Base-by-base conservation (phyloP, 257 asterid genomes). In the Nicotiana tomentosiformis region DNA sequence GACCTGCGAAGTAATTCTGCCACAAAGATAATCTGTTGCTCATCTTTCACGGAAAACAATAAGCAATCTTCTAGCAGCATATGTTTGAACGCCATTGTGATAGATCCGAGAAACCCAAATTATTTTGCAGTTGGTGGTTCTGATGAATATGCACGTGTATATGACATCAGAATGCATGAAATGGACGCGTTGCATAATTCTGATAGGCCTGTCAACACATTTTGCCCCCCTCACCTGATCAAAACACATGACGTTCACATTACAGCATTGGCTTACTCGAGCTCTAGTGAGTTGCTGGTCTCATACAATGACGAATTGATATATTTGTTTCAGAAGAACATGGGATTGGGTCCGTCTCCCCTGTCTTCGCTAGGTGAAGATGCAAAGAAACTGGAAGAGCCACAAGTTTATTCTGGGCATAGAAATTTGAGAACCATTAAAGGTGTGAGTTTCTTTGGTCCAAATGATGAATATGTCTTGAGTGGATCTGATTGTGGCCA, bases 401-500 rank as follows among this genome's bases (percentile, higher is more conserved):
- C 88, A 51, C 89, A 83, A 65, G 92, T 85, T 81, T 94, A 89
- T 85, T 88, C 90, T 0, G 97, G 97, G 74, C 97, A 93, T 53
- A 87, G 94, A 80, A 94, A 94, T 88, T 86, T 91, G 12, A 85
- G 78, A 72, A 92, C 95, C 14, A 90, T 92, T 65, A 93, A 93
- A 87, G 97, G 97, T 33, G 97, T 93, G 64, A 89, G 84, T 87
- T 93, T 94, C 91, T 90, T 92, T 37, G 98, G 97, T 33, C 93
- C 94, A 8, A 87, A 90, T 10, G 93, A 91, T 37, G 92, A 93
- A 29, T 93, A 92, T 14, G 91, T 94, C 68, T 4, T 91, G 80
- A 92, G 95, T 2, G 97, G 97, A 57, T 94, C 98, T 2, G 97
- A 94, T 62, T 94, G 98, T 80, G 98, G 97, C 66, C 93, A 87